Conservation (phyloP, 768 basidiomycete genomes). For the Tricholoma saponaceum region DNA sequence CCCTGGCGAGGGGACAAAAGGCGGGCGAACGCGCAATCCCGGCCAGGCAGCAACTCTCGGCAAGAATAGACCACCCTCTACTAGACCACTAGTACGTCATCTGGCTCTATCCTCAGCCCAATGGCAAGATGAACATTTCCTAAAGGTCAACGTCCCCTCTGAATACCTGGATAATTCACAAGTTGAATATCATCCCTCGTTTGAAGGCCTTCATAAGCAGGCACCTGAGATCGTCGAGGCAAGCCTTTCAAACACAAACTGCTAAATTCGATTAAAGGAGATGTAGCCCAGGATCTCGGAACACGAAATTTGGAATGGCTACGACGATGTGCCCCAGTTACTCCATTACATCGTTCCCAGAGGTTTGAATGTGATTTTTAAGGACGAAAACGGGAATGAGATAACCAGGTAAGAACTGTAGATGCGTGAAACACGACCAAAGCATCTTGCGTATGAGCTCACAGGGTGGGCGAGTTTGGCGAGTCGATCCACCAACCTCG, state of each 20-base stretch:
- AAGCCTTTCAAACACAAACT: background rate
- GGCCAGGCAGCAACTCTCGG: too few species aligned
- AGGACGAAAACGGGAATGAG: constrained; percentile 61
- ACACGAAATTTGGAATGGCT: constrained; percentile 17
- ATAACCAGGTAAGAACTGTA: constrained; percentile 46
- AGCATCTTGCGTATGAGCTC: background rate
- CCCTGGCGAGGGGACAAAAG: background rate
- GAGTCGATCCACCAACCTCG: constrained; percentile 9
- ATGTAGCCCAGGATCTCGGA: constrained; percentile 18
- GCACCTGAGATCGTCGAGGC: constrained; percentile 18
- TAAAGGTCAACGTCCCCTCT: background rate
- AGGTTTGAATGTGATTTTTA: constrained; percentile 62
- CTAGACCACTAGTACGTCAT: background rate
- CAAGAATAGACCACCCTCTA: background rate
- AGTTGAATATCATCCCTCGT: background rate
- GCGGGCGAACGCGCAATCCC: background rate
- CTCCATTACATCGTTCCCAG: constrained; percentile 62
- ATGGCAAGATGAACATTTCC: too few species aligned
- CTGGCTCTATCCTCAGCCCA: background rate
- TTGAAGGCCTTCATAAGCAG: background rate
- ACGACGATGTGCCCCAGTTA: constrained; percentile 24
- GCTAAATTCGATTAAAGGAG: background rate
- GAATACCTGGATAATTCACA: background rate
- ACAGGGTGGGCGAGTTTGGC: constrained; percentile 51
- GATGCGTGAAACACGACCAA: background rate